Percentiles rank a stretch among this genome's conserved stretches.
Conservation (phyloP, 2,329 filamentous ascomycete species). For the Aureobasidium namibiae region DNA sequence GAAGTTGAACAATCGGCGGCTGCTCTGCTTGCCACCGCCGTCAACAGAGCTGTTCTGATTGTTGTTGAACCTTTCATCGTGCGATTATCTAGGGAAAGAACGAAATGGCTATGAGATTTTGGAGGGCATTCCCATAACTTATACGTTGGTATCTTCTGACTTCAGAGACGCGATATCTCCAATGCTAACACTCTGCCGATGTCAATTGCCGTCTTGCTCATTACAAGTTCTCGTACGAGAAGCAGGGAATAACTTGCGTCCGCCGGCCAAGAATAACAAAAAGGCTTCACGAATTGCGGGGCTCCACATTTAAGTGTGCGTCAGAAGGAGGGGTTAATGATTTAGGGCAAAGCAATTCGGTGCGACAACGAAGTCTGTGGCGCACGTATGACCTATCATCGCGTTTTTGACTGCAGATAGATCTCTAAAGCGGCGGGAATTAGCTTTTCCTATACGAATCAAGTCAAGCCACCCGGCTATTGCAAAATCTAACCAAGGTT, state of each 20-base stretch:
- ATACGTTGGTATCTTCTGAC: not conserved
- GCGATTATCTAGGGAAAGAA: not conserved
- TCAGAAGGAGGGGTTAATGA: not conserved
- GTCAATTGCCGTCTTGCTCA: not conserved
- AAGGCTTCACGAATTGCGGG: not conserved
- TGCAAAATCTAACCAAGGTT: not conserved
- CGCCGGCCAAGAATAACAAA: not conserved
- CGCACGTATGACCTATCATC: not conserved
- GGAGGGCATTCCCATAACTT: not conserved
- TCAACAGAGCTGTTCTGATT: not conserved
- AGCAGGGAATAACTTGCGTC: not conserved
- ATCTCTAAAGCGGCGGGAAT: not conserved
- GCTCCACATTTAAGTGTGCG: not conserved
- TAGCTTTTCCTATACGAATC: not conserved
- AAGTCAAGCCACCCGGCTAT: not conserved
- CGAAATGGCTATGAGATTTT: not conserved
- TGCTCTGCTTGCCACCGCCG: not conserved
- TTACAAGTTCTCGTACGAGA: not conserved
- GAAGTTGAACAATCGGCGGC: conserved; percentile 25
- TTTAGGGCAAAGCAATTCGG: not conserved
- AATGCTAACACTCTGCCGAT: not conserved
- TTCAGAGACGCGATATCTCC: not conserved
- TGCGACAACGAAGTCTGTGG: not conserved
- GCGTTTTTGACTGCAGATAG: not conserved
- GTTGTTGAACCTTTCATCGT: not conserved